Evolutionary conservation across 192 early-diverging fungal genomes (phyloP).

Genomic region (Coemansia sp.): DNA sequence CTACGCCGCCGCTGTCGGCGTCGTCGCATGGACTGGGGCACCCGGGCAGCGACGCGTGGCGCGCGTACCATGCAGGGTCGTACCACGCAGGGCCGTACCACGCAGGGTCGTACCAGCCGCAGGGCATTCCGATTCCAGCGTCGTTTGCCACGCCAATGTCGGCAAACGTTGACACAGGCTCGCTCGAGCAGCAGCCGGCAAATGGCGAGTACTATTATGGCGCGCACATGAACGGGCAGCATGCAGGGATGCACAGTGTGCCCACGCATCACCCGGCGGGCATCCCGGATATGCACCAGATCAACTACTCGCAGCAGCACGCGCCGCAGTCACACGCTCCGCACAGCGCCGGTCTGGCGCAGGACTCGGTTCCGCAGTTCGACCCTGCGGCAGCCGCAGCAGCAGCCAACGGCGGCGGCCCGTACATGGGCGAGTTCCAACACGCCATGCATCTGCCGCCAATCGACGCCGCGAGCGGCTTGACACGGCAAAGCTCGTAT

Average conservation of each 20-base stretch:
- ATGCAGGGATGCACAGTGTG: constrained; percentile 9
- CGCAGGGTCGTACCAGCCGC: constrained; percentile 11
- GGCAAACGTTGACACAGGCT: background rate
- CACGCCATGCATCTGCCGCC: constrained; percentile 43
- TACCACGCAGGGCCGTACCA: constrained; percentile 5
- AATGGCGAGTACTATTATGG: constrained; percentile 28
- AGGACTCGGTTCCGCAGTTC: constrained; percentile 17
- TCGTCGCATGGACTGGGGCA: constrained; percentile 29
- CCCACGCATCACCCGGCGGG: constrained; percentile 21
- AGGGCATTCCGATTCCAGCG: constrained; percentile 4
- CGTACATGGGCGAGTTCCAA: constrained; percentile 46
- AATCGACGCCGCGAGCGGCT: constrained; percentile 24
- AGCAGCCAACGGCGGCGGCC: constrained; percentile 17
- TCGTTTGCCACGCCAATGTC: constrained; percentile 39
- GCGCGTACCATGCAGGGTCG: constrained; percentile 21
- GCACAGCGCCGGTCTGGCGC: background rate
- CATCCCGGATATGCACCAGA: constrained; percentile 34
- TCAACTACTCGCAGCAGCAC: constrained; percentile 26
- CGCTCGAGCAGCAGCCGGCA: background rate
- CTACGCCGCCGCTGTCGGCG: constrained; percentile 48
- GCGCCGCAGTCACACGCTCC: constrained; percentile 7
- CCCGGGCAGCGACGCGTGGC: constrained; percentile 26
- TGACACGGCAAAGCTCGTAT: constrained; percentile 42
- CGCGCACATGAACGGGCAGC: background rate
- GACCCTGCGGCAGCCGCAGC: constrained; percentile 23